Conservation (phyloP, 176 grass and related monocot genomes). For the Alloteropsis semialata region DNA sequence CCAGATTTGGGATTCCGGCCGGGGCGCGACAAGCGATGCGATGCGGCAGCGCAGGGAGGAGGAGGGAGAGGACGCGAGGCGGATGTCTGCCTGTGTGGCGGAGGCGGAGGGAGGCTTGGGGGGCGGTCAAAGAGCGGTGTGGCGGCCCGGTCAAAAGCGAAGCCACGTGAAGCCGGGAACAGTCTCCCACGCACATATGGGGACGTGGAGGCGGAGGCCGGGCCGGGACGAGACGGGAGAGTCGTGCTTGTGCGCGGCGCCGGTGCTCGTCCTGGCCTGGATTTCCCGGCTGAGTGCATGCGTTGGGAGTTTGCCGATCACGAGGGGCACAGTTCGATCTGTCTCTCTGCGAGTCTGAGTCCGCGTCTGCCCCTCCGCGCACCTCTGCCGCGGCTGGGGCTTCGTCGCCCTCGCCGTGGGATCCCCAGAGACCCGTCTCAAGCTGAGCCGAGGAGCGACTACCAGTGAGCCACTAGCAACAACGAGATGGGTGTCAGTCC, state of each 20-base stretch:
- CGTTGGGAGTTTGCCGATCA: slow-evolving; percentile 70
- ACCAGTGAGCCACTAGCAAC: background rate
- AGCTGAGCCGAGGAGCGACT: background rate
- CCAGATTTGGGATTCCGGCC: slow-evolving; percentile 36
- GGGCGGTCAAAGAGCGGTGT: slow-evolving; percentile 46
- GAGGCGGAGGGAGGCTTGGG: background rate
- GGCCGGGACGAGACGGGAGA: background rate
- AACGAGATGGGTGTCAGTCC: slow-evolving; percentile 30
- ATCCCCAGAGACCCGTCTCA: background rate
- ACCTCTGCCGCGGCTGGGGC: slow-evolving; percentile 11
- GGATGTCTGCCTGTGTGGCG: slow-evolving; percentile 9
- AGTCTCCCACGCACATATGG: slow-evolving; percentile 66
- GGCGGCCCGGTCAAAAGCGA: slow-evolving; percentile 82
- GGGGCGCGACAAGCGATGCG: slow-evolving; percentile 35
- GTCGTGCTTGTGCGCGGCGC: background rate
- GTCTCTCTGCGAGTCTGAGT: background rate
- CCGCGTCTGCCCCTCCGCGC: slow-evolving; percentile 2
- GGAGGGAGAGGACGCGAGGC: background rate
- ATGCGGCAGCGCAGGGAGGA: background rate
- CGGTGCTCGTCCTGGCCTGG: no score
- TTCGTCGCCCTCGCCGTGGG: background rate
- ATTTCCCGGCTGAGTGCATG: background rate
- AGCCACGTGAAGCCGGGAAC: slow-evolving; percentile 90
- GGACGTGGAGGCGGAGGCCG: background rate
- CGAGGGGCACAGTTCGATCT: slow-evolving; percentile 76